Evolutionary conservation across 108 stramenopile genomes (phyloP), one percentile per base, ranked within the genome.

Genomic region (Cyclotella kingstonii): DNA sequence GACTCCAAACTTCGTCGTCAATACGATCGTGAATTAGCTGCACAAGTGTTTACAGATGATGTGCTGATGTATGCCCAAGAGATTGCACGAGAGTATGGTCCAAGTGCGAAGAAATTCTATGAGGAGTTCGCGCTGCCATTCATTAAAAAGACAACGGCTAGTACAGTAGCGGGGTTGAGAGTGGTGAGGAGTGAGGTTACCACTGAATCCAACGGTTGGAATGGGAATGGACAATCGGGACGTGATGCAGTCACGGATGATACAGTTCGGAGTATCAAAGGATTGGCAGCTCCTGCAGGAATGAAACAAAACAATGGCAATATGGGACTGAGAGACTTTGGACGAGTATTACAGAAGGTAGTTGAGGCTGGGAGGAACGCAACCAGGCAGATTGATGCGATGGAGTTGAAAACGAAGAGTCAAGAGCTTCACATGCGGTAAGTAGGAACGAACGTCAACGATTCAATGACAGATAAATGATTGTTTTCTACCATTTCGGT

Each of bases 1-100:
- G 81, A 92, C 46, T 36, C 28, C 8, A 84, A 80, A 51, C 21
- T 63, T 1, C 75, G 86, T 8, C 56, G 57, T 18, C 39, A 66
- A 42, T 89, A 92, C 59, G 91, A 92, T 75, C 80, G 91, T 18
- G 60, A 68, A 35, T 39, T 87, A 29, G 49, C 70, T 45, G 85
- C 86, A n/a, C 60, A 79, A 8, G 73, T 45, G 18, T 58, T 74
- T 38, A 74, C 59, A 42, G 63, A 63, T 17, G 63, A 60, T 18
- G 39, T 73, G 3, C 36, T 74, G 22, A 25, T 51, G 21, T 18
- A 25, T 22, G 73, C 63, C 18, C 10, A 18, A 11, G 59, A 46
- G 27, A 45, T 64, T 3, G 64, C 73, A 10, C 53, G 40, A 34
- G 64, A 66, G 35, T 74, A 74, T 49, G 84, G 77, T 26, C 84